Evolutionary conservation across 176 grass and related monocot genomes (phyloP), one percentile per base, ranked within the genome.

Genomic region (Avena insularis): DNA sequence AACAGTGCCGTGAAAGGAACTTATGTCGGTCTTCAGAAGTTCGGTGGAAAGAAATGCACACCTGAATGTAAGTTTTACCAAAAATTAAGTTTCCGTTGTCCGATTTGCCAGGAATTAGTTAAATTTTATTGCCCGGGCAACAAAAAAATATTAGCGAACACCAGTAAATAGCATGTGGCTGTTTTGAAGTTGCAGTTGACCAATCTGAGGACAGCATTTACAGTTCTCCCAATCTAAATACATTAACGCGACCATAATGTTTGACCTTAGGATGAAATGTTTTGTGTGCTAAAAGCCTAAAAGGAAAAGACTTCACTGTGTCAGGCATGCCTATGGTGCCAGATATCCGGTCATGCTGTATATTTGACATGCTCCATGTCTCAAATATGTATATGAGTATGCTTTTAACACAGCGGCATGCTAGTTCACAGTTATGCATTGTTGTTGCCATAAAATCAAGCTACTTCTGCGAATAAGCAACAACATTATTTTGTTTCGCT

Each of bases 1-100:
- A 96, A 93, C 78, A 91, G 94, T 87, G 94, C 92, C 35, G 97
- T 99, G 25, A 99, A 99, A 90, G 97, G 91, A 66, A 97, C 97
- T 82, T 89, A 84, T 74, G 91, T 99, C 4, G 94, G 97, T 29
- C 79, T 97, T 81, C 89, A 88, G 75, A 92, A 92, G 68, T 99
- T 99, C 31, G 94, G 97, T 77, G 89, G 85, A 51, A 92, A 82
- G 77, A 97, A 81, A 94, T 93, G 91, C 86, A 99, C 97, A 65
- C 92, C 97, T 90, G 97, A 99, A 92, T 94, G 94, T 99, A 89
- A 93, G 92, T 81, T 78, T 2, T 80, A 82, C 72, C n/a, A 53
- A 13, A 78, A 57, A 72, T 25, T 27, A 57, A 79, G 50, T 75
- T 67, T 82, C 6, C 14, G 23, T 11, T 36, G 62, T 54, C 20